phyloP scores from a whole-genome alignment of 75 land plant genomes.

The Ceratopteris richardii region DNA sequence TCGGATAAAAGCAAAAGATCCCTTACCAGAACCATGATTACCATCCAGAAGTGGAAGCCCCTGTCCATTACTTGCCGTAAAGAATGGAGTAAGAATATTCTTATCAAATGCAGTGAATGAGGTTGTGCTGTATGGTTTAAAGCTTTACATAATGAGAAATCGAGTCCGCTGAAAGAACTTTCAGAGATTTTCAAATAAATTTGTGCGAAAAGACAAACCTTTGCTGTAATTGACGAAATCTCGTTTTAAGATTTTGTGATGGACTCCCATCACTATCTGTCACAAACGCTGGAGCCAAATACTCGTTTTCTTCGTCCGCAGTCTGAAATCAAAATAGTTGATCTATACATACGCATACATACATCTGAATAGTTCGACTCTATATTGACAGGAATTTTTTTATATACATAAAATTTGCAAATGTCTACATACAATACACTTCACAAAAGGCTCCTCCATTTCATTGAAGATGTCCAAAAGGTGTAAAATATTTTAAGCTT shows the following conservation, averaged over 20 bases:
- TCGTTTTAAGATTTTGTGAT: slow-evolving; percentile 56
- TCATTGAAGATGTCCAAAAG: too few relatives aligned
- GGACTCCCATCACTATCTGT: slow-evolving; percentile 29
- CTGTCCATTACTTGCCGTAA: slow-evolving; percentile 62
- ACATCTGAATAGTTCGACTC: too few relatives aligned
- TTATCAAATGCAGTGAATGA: slow-evolving; percentile 72
- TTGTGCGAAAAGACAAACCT: slow-evolving; percentile 15
- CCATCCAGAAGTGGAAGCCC: slow-evolving; percentile 13
- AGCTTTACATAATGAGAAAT: background rate
- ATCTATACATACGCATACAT: background rate
- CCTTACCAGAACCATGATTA: background rate
- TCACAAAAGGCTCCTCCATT: too few relatives aligned
- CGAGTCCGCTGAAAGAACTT: too few relatives aligned
- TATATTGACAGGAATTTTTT: too few relatives aligned
- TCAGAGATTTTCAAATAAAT: too few relatives aligned
- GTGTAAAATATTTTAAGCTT: too few relatives aligned
- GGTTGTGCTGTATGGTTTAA: slow-evolving; percentile 50
- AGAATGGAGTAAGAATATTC: slow-evolving; percentile 88
- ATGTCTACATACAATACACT: too few relatives aligned
- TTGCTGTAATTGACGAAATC: slow-evolving; percentile 60
- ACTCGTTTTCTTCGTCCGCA: slow-evolving; percentile 50
- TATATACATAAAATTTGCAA: too few relatives aligned
- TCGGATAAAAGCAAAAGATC: background rate
- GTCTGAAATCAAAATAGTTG: slow-evolving; percentile 15
- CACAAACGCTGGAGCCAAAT: slow-evolving; percentile 38